A percentile compares a stretch with the other conserved stretches of the same genome.
These are phyloP conservation scores for Exserohilum rostratum DNA, from an alignment of 2,329 filamentous ascomycete species.

Conservation along the genomic window DNA sequence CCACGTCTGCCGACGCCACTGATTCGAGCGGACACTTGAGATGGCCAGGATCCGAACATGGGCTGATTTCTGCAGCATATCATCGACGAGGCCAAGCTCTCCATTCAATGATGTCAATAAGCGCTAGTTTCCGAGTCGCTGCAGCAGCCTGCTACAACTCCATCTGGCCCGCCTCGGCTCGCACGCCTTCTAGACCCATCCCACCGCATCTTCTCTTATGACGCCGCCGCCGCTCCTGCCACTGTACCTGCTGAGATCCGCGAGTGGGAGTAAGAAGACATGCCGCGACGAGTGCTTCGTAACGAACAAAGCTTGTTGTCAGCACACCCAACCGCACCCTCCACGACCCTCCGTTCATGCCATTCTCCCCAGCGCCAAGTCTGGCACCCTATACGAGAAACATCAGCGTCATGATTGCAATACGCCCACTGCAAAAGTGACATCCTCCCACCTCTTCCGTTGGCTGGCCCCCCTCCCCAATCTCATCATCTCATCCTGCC, in stretches of 20 bases:
- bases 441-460: too few relatives aligned
- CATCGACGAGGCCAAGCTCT: constrained; percentile 24
- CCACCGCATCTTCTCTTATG: constrained; percentile 2
- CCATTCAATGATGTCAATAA: constrained; percentile 39
- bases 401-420: not conserved
- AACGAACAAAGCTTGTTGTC: too few relatives aligned
- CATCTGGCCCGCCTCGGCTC: constrained; percentile 26
- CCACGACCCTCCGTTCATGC: too few relatives aligned
- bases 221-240: not conserved
- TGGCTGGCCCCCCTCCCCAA: too few relatives aligned
- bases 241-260: too few relatives aligned
- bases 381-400: too few relatives aligned
- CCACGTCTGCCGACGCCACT: constrained; percentile 20
- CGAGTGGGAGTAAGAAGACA: too few relatives aligned
- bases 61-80: constrained; percentile 44
- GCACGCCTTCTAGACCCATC: constrained; percentile 17
- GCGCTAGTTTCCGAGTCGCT: constrained; percentile 29
- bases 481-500: not conserved
- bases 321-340: too few relatives aligned
- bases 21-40: constrained; percentile 42
- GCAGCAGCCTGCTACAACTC: constrained; percentile 20
- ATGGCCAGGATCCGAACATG: constrained; percentile 41
- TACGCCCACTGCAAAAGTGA: not conserved
- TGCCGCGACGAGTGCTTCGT: too few relatives aligned
- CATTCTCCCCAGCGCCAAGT: too few relatives aligned